Conservation (phyloP, 2,329 filamentous ascomycete genomes). For the Neopestalotiopsis sp. region DNA sequence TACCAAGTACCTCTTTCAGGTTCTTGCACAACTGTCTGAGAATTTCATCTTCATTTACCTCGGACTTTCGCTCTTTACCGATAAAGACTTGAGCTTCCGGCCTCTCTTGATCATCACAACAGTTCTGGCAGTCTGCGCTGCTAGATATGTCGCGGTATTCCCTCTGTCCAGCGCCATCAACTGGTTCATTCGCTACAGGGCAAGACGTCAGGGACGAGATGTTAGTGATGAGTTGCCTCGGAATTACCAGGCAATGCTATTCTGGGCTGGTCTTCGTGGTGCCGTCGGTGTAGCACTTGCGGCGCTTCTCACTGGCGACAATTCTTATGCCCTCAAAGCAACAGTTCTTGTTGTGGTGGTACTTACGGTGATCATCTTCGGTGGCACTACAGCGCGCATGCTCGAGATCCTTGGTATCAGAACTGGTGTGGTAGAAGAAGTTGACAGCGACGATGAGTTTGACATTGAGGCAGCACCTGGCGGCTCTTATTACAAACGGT, state of each 20-base stretch:
- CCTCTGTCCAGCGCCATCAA: slow-evolving; percentile 90
- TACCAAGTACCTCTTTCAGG: slow-evolving; percentile 96
- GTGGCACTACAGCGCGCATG: slow-evolving; percentile 96
- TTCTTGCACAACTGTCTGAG: slow-evolving; percentile 92
- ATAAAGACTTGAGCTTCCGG: slow-evolving; percentile 86
- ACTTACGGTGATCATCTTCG: slow-evolving; percentile 97
- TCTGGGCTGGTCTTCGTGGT: slow-evolving; percentile 95
- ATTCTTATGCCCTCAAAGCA: slow-evolving; percentile 82
- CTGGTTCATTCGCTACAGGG: slow-evolving; percentile 87
- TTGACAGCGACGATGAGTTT: slow-evolving; percentile 97
- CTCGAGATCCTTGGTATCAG: slow-evolving; percentile 95
- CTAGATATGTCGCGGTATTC: slow-evolving; percentile 93
- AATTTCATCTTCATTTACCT: slow-evolving; percentile 99
- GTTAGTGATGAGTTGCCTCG: slow-evolving; percentile 88
- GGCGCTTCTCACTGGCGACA: slow-evolving; percentile 82
- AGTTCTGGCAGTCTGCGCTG: slow-evolving; percentile 87
- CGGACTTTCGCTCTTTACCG: slow-evolving; percentile 91
- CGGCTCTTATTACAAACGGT: slow-evolving; percentile 80
- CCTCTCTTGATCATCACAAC: slow-evolving; percentile 95
- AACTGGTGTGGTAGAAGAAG: slow-evolving; percentile 94
- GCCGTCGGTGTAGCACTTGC: slow-evolving; percentile 95
- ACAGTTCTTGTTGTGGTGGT: slow-evolving; percentile 98
- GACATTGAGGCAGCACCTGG: slow-evolving; percentile 83
- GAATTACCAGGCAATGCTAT: slow-evolving; percentile 99
- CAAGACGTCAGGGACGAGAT: slow-evolving; percentile 74